Evolutionary conservation across 2,329 filamentous ascomycete species (phyloP), one percentile per base, ranked within the genome.

Genomic region (Aspergillus sp.): DNA sequence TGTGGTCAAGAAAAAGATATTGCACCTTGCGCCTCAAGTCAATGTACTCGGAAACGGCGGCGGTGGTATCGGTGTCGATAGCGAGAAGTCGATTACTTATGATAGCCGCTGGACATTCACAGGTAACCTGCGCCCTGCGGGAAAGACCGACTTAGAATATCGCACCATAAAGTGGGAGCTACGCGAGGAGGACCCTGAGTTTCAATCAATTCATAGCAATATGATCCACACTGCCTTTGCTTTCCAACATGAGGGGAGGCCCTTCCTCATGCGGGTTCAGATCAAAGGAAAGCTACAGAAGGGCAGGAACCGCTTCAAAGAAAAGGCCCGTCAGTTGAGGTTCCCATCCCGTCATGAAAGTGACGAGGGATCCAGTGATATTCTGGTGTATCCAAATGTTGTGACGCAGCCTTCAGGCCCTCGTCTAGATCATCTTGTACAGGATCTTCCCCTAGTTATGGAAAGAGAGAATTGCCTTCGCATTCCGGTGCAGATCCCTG

Each of bases 21-120:
- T 47, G 17, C 57, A 63, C 43, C 23, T 66, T 21, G 65, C 59
- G 9, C 66, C 66, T 4, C 36, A 63, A 12, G 55, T 63, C 5
- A 54, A 63, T 15, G 55, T 67, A 8, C 43, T 66, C 4, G 65
- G 66, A 2, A 62, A 41, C 36, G 62, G 65, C 3, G 41, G 56
- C 8, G 65, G 65, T 10, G 63, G 62, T 2, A n/a, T 66, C 17
- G 62, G 66, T 4, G 15, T 55, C 13, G 51, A 62, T 17, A 61
- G 45, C n/a, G 57, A 62, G 28, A 59, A 59, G 32, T 28, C 21
- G 4, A 58, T 54, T 36, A 60, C 21, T 36, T 54, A 62, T 8
- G 43, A 39, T 1, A 62, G 52, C 2, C 59, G 57, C 12, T 65
- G 63, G 63, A 52, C 57, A 13, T 63, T 64, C 17, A 64, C 57